A percentile compares a stretch with the other conserved stretches of the same genome.
Evolutionary conservation across 345 rosid genomes (phyloP).

Genomic region (Leavenworthia alabamica): DNA sequence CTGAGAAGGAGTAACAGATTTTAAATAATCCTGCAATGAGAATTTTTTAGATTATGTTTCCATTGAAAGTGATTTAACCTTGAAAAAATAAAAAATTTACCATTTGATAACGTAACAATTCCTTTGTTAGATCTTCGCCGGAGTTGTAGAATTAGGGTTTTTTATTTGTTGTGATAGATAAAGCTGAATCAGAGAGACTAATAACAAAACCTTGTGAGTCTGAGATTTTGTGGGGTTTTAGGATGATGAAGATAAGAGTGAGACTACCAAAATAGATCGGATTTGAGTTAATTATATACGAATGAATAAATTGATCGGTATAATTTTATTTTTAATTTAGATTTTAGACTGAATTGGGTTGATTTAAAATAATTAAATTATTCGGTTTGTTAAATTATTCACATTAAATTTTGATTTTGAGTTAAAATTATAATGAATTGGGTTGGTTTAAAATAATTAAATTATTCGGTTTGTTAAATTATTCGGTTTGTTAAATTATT

Average conservation of each 20-base stretch:
- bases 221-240: background rate
- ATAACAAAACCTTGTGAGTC: background rate
- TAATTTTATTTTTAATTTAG: too few species aligned
- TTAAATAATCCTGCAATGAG: constrained; percentile 78
- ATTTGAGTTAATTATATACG: too few species aligned
- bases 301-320: too few species aligned
- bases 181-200: background rate
- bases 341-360: too few species aligned
- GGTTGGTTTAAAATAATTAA: too few species aligned
- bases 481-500: too few species aligned
- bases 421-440: too few species aligned
- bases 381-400: too few species aligned
- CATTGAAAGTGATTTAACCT: background rate
- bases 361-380: too few species aligned
- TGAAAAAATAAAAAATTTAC: background rate
- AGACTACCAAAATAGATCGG: background rate
- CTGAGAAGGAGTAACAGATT: constrained; percentile 83
- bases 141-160: background rate
- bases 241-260: background rate
- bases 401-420: too few species aligned
- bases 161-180: background rate
- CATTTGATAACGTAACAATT: background rate
- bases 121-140: background rate
- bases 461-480: too few species aligned
- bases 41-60: background rate